Evolutionary conservation across 2,329 filamentous ascomycete genomes (phyloP).

Genomic region (Ophiostoma tasmaniense): DNA sequence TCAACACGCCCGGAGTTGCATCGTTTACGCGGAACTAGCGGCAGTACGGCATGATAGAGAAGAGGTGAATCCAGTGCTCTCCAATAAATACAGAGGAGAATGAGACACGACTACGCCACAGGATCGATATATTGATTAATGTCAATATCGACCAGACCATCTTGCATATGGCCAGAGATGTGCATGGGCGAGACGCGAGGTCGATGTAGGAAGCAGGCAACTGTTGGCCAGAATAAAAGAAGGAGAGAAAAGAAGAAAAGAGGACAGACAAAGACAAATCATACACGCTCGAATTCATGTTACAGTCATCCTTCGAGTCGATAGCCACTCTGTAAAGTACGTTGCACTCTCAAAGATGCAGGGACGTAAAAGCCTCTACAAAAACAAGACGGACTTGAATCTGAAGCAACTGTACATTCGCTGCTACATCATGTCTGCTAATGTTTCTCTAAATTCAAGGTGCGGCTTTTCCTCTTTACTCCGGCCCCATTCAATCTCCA

Average conservation of each 20-base stretch:
- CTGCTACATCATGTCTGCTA: background rate
- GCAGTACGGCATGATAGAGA: background rate
- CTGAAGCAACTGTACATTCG: background rate
- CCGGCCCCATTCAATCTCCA: background rate
- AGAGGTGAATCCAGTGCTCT: background rate
- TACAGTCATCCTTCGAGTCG: background rate
- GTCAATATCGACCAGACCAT: background rate
- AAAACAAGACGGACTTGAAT: background rate
- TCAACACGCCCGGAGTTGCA: background rate
- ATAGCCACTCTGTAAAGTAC: too few relatives aligned
- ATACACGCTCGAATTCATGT: background rate
- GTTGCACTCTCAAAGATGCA: background rate
- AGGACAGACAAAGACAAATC: background rate
- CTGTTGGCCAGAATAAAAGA: background rate
- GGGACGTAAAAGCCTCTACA: background rate
- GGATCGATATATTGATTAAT: background rate
- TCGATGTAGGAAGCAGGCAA: background rate
- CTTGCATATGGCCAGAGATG: background rate
- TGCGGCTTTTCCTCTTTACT: conserved; percentile 1
- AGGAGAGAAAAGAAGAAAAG: background rate
- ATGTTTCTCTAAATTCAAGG: background rate
- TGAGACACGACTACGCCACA: background rate
- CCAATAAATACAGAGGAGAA: background rate
- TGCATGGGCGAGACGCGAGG: background rate
- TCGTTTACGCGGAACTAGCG: conserved; percentile 1